Base-by-base conservation (phyloP, 257 asterid genomes). In the Petunia secreta region DNA sequence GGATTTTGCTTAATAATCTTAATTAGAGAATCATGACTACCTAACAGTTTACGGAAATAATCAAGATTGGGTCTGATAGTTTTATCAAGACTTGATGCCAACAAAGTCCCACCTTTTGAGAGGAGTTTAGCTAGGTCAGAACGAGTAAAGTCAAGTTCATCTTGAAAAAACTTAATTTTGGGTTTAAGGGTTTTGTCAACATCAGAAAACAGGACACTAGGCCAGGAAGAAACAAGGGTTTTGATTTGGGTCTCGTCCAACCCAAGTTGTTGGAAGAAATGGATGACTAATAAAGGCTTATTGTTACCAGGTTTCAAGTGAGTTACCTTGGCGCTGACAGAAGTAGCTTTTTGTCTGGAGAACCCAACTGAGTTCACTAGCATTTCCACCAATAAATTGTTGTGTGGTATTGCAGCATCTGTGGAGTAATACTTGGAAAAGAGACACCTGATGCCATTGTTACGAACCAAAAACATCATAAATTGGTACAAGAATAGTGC, bases 111-210 rank as follows among this genome's bases (percentile, higher is more conserved):
- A 43, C 34, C 2, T 1, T 39, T 15, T 8, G 43, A 38, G 4
- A 81, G 6, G 36, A 73, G 16, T 15, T 10, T 48, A 11, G 48
- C 15, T 7, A 82, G 67, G 34, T 77, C 79, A 40, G 54, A 37
- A 78, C 78, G 54, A 48, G 85, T 65, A 43, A 82, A 41, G 4
- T 81, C 82, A 13, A 83, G 65, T 25, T 25, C 25, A 10, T 74
- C 83, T 34, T 55, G 53, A 1, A 83, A 62, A 44, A 25, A 43
- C 65, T 25, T 25, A 25, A 25, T 25, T 25, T 25, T 25, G 25
- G 25, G 25, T 25, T 25, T 25, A 25, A 25, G 25, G 25, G 25
- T 25, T 25, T 25, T 25, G 25, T 25, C 25, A 25, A 25, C 0
- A 25, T 25, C 25, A 25, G 0, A 25, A 25, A 25, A 25, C 25